Percentiles rank a stretch among this genome's conserved stretches.
Conservation (phyloP, 2,329 filamentous ascomycete genomes). For the Ceratocystiopsis brevicomis region DNA sequence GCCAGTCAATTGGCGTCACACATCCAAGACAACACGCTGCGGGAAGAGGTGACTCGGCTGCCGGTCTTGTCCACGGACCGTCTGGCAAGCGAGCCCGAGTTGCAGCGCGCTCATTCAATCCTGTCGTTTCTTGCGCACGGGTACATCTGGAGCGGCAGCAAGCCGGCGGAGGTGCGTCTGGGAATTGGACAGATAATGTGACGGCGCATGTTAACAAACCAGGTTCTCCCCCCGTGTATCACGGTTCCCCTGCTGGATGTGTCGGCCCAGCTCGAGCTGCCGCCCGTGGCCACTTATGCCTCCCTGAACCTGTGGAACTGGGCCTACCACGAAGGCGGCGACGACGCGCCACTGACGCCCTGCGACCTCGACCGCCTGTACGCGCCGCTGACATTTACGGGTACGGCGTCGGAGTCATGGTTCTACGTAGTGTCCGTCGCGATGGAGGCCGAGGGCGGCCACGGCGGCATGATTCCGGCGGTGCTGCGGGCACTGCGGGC, state of each 20-base stretch:
- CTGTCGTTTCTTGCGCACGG: constrained; percentile 65
- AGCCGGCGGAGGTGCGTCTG: constrained; percentile 44
- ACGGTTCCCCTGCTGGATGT: constrained; percentile 44
- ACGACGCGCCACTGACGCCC: no score
- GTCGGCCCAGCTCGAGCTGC: no score
- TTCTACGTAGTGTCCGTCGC: no score
- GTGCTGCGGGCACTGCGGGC: no score
- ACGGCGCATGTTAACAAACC: background rate
- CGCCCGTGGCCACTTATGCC: no score
- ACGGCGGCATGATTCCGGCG: no score
- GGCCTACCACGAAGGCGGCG: no score
- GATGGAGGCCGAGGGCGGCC: no score
- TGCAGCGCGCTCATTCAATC: constrained; percentile 63
- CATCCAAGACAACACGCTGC: constrained; percentile 44
- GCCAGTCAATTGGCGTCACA: constrained; percentile 47
- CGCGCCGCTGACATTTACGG: no score
- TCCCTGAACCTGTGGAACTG: no score
- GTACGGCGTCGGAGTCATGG: no score
- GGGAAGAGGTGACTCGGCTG: constrained; percentile 43
- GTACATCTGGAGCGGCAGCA: constrained; percentile 76
- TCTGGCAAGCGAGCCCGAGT: constrained; percentile 48
- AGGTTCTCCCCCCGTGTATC: constrained; percentile 50
- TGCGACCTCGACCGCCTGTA: no score
- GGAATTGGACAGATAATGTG: background rate
- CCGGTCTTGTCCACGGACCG: constrained; percentile 48